Evolutionary conservation across 2,329 filamentous ascomycete genomes (phyloP), one percentile per base, ranked within the genome.

Genomic region (Ophiostoma pallidulum): DNA sequence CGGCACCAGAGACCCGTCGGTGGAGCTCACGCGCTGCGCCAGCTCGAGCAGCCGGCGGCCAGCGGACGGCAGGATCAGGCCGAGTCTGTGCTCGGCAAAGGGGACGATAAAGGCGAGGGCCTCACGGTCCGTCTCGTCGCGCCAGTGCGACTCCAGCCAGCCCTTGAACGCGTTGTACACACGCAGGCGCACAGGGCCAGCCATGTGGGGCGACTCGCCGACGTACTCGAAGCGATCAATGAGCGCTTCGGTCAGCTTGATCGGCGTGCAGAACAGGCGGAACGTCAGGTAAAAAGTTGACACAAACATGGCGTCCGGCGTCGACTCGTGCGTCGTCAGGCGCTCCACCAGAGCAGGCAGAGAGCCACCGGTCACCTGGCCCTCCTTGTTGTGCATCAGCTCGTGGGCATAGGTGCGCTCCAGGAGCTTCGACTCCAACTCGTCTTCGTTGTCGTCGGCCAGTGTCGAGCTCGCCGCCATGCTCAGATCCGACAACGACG

Each of bases 111-210:
- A 70, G 1, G 75, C 71, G 8, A 98, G 71, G 1, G 90, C 88
- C 12, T 79, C 75, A 45, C 78, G 77, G 61, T 98, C 92, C 10
- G 82, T 80, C 50, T 88, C 80, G 53, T 87, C 80, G 41, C 85
- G 80, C 91, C 92, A 98, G 65, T 98, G 89, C 7, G 86, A 92
- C 67, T 97, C 92, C 18, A 98, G 71, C 92, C 92, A 98, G 36
- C 86, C 86, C 66, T 98, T 98, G 73, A 98, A 88, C 48, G 89
- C 83, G 62, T 98, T 97, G 70, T 94, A 97, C 1, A 97, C 88
- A 44, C 92, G 80, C 41, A 98, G 71, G 43, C 90, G 82, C 19
- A 97, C 91, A 0, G 91, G 87, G 3, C 74, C 77, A 19, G 89
- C 82, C 53, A 90, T 77, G 50, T 81, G 76, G 19, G 81, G 78